Evolutionary conservation across 1,139 yeast genomes (phyloP).

Genomic region (Hyphopichia burtonii): DNA sequence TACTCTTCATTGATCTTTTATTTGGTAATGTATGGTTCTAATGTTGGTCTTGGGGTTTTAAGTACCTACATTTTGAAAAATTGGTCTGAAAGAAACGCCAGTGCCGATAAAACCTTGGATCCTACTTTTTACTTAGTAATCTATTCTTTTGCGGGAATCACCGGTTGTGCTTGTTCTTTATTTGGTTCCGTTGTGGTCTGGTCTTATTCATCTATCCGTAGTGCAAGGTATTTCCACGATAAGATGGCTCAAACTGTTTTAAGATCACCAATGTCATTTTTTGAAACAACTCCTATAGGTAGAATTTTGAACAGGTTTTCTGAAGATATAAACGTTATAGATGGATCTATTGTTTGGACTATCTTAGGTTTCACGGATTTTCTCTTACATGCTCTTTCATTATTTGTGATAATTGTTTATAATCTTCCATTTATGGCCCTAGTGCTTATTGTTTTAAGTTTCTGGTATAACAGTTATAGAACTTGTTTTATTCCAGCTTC

Average conservation of each 20-base stretch:
- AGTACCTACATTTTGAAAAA: conserved; percentile 34
- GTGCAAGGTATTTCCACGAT: conserved; percentile 37
- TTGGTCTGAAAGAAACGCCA: conserved; percentile 38
- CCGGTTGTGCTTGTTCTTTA: conserved; percentile 26
- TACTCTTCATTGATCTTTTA: conserved; percentile 25
- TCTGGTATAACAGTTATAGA: conserved; percentile 30
- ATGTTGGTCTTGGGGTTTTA: conserved; percentile 22
- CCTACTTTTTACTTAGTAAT: conserved; percentile 24
- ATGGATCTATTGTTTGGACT: conserved; percentile 32
- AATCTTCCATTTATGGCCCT: conserved; percentile 36
- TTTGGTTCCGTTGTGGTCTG: conserved; percentile 30
- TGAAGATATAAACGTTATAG: conserved; percentile 36
- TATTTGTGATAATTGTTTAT: conserved; percentile 26
- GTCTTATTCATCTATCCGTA: conserved; percentile 31
- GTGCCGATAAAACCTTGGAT: conserved; percentile 21
- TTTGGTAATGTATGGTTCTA: conserved; percentile 18
- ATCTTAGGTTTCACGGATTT: conserved; percentile 24
- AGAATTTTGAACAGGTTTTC: conserved; percentile 41
- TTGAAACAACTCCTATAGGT: conserved; percentile 46
- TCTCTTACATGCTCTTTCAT: conserved; percentile 21
- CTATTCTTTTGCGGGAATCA: conserved; percentile 27
- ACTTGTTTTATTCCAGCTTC: conserved; percentile 33
- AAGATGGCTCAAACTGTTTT: conserved; percentile 36
- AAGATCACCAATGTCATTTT: conserved; percentile 44
- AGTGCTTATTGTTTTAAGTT: conserved; percentile 20